These are phyloP conservation scores for Cucurbita pepo DNA, from an alignment of 306 rosid genomes.

Conservation along the genomic window DNA sequence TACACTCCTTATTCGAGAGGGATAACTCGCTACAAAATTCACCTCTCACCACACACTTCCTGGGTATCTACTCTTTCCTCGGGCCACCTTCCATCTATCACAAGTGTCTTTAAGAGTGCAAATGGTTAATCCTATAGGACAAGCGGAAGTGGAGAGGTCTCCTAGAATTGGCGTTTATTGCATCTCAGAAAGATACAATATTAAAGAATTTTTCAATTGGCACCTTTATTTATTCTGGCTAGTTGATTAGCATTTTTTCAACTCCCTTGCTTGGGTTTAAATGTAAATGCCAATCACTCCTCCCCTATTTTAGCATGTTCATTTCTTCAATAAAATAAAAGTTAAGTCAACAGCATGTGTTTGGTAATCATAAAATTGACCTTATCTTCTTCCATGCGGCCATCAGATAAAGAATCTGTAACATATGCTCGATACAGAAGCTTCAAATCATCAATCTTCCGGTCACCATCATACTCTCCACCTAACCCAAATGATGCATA, in stretches of 20 bases:
- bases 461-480: constrained; percentile 60
- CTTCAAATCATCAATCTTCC: constrained; percentile 75
- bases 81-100: background rate
- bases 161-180: background rate
- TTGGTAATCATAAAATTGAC: constrained; percentile 9
- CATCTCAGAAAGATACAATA: background rate
- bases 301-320: background rate
- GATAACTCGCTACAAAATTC: background rate
- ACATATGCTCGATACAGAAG: constrained; percentile 54
- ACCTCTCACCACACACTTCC: background rate
- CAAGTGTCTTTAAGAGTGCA: background rate
- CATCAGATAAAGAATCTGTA: constrained; percentile 34
- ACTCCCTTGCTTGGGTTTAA: background rate
- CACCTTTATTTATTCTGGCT: background rate
- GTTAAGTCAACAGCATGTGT: background rate
- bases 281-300: background rate
- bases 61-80: background rate
- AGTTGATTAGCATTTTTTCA: background rate
- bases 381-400: constrained; percentile 39
- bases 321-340: background rate
- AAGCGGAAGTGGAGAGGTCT: background rate
- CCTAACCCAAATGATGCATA: constrained; percentile 35
- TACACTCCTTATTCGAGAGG: background rate
- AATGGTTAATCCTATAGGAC: background rate
- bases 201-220: background rate